Conservation (phyloP, 2,329 filamentous ascomycete species). For the Penicillium brevicompactum region DNA sequence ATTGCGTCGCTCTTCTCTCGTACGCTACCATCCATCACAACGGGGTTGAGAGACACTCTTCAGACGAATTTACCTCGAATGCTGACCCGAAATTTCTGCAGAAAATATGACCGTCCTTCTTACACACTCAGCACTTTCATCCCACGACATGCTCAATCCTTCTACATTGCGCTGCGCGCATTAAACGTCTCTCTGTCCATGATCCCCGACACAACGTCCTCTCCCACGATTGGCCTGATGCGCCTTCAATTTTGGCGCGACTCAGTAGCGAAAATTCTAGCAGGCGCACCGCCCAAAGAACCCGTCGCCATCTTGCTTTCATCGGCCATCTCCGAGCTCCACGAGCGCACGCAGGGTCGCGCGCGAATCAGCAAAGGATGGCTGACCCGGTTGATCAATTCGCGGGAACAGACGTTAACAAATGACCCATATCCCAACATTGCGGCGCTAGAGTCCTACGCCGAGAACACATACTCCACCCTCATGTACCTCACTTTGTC, state of each 20-base stretch:
- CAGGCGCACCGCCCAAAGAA: conserved; percentile 79
- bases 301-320: conserved; percentile 85
- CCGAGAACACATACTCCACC: conserved; percentile 92
- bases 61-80: neutral
- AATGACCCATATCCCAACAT: conserved; percentile 79
- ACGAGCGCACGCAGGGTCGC: conserved; percentile 48
- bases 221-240: conserved; percentile 80
- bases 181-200: conserved; percentile 91
- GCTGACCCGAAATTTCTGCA: conserved; percentile 38
- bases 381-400: conserved; percentile 75
- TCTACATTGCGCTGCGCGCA: conserved; percentile 86
- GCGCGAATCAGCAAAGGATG: conserved; percentile 67
- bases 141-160: conserved; percentile 71
- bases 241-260: conserved; percentile 97
- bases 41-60: neutral
- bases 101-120: conserved; percentile 86
- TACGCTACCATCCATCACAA: conserved; percentile 28
- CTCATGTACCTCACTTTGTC: conserved; percentile 86
- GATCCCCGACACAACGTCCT: conserved; percentile 87
- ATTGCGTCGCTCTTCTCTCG: conserved; percentile 62
- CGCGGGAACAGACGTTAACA: conserved; percentile 78
- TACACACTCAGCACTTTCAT: conserved; percentile 85
- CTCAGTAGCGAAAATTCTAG: conserved; percentile 74
- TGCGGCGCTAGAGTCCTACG: conserved; percentile 78
- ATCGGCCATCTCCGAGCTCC: conserved; percentile 65